Base-by-base conservation (phyloP, 768 basidiomycete genomes). In the Kockovaella imperatae region DNA sequence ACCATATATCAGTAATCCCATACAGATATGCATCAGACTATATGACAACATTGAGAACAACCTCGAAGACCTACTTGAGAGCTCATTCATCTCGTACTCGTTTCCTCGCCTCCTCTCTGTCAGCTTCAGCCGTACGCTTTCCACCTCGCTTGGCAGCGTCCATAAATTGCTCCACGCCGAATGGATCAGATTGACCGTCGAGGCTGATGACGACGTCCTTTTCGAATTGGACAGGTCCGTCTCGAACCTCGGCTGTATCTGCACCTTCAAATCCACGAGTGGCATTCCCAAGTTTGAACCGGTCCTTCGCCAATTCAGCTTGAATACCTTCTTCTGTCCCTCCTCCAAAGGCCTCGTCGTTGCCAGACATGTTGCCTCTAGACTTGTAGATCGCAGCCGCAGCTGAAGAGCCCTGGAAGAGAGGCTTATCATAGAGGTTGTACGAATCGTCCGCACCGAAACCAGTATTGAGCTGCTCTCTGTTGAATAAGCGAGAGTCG, bases 331-430 rank as follows among this genome's bases (percentile, higher is more conserved):
- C 90, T 64, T 91, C 89, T 2, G 91, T 95, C 31, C 91, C 91
- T 48, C 86, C 90, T 42, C 88, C 89, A 68, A 86, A 93, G 32
- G 86, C 81, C 44, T 95, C 91, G 34, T 96, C 88, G 64, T 86
- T 86, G 25, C 83, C 86, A 4, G 77, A 67, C 15, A 35, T 49
- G 50, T 88, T 86, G 0, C 91, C 90, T 23, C 83, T 78, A 4
- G 93, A 87, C 72, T 91, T 93, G 78, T 99, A 99, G 59, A 99
- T 99, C n/a, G 95, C 95, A n/a, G 93, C 89, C 0, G 87, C 90
- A 15, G 93, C 93, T 3, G 84, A 83, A 2, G 91, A 93, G 1
- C 95, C 93, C 60, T 89, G 85, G 80, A 99, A 99, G 42, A 99
- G 75, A 3, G 93, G 90, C 42, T 81, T 80, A 69, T 99, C 95